Percentiles rank a stretch among this genome's conserved stretches.
These are phyloP conservation scores for Ampelomyces quisqualis DNA, from an alignment of 2,329 filamentous ascomycete species.

Conservation along the genomic window DNA sequence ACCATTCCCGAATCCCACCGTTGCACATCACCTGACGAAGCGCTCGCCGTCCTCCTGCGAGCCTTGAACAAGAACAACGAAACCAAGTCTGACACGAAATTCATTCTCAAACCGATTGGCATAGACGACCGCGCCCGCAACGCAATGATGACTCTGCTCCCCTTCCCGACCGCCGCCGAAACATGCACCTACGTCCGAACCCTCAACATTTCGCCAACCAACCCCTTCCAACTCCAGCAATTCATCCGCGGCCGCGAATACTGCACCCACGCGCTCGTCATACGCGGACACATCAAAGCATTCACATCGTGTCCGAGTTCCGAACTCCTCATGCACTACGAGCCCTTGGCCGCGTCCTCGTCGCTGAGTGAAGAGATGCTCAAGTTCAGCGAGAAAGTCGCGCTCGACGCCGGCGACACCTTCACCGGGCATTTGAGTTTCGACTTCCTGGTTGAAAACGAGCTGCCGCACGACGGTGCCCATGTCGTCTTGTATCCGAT, in stretches of 20 bases:
- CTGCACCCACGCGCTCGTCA: constrained; percentile 68
- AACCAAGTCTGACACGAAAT: constrained; percentile 47
- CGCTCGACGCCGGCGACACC: constrained; percentile 52
- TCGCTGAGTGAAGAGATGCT: constrained; percentile 62
- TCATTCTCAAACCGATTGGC: constrained; percentile 66
- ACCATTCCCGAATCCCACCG: constrained; percentile 47
- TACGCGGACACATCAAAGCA: constrained; percentile 63
- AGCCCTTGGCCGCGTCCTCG: constrained; percentile 57
- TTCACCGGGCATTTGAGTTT: constrained; percentile 73
- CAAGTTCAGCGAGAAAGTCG: constrained; percentile 57
- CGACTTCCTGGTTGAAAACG: constrained; percentile 63
- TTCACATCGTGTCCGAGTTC: constrained; percentile 67
- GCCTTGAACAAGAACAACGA: constrained; percentile 10
- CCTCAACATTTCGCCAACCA: constrained; percentile 56
- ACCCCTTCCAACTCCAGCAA: constrained; percentile 69
- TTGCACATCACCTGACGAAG: constrained; percentile 56
- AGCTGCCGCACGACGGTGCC: too few species aligned
- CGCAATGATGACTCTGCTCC: constrained; percentile 64
- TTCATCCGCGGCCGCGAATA: constrained; percentile 65
- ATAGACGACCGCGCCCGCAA: constrained; percentile 61
- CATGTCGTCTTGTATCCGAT: constrained; percentile 61
- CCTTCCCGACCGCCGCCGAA: constrained; percentile 53
- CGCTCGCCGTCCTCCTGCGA: constrained; percentile 53
- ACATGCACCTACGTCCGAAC: constrained; percentile 58
- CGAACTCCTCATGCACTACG: constrained; percentile 67